Evolutionary conservation across 176 grass and related monocot genomes (phyloP), one percentile per base, ranked within the genome.

Genomic region (Chloris gayana): DNA sequence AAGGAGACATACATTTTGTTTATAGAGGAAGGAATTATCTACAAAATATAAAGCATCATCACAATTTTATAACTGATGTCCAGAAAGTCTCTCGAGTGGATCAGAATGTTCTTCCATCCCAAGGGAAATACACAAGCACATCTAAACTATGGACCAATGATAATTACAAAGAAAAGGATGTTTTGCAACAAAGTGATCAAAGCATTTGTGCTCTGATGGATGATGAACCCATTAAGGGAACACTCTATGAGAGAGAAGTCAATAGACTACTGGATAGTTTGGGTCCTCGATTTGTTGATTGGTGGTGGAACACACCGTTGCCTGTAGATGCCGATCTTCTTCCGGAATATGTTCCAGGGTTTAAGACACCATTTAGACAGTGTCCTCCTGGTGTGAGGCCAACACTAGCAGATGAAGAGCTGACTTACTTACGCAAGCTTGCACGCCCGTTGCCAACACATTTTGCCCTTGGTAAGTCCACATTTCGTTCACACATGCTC

Each of bases 291-390:
- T 98, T 98, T 90, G 75, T 95, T 24, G 96, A 95, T 82, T 98
- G 96, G 96, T 98, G 92, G 96, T 98, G 96, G 96, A 69, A 78
- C 59, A 92, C 84, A 38, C 96, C 96, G 79, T 74, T 95, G 69
- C 96, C 96, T 84, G 96, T 98, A 27, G 96, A 98, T 73, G 96
- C 88, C 19, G 92, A 98, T 81, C 76, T 93, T 42, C 91, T 98
- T 64, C 92, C 92, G 74, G 88, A 91, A 51, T 73, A 77, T 82
- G 42, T 93, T 64, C 81, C 78, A 54, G 88, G 83, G 74, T 95
- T 86, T 69, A 86, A 33, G 69, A 89, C 88, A 59, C 92, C 90
- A 70, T 91, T 86, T 74, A 93, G 96, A 64, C 86, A 80, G 77
- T 93, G 88, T 12, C 86, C 86, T 75, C 92, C 96, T 82, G 72